Percentiles rank a stretch among this genome's conserved stretches.
Conservation (phyloP, 768 basidiomycete genomes). For the Trametes maxima region DNA sequence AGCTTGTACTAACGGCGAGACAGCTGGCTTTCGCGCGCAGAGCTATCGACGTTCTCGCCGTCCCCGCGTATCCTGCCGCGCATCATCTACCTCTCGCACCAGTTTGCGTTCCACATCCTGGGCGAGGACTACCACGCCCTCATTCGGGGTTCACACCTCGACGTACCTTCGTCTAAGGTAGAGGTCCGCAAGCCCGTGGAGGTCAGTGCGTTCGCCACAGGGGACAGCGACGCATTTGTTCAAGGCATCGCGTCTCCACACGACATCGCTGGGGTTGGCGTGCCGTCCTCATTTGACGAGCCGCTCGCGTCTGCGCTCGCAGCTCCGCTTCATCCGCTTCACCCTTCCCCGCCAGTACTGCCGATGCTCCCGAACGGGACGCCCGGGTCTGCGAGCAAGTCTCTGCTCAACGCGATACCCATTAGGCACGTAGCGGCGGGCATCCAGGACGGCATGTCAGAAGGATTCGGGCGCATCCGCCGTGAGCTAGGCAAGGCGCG, state of each 20-base stretch:
- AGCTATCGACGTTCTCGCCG: conserved; percentile 73
- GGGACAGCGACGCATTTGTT: conserved; percentile 51
- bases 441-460: conserved; percentile 57
- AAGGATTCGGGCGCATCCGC: conserved; percentile 59
- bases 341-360: conserved; percentile 47
- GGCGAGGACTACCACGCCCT: conserved; percentile 80
- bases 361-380: conserved; percentile 84
- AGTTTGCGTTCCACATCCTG: conserved; percentile 79
- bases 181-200: conserved; percentile 75
- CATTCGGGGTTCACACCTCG: conserved; percentile 64
- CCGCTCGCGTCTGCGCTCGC: conserved; percentile 76
- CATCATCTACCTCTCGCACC: conserved; percentile 81
- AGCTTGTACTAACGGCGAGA: conserved; percentile 14
- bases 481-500: conserved; percentile 57
- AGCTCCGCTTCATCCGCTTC: conserved; percentile 55
- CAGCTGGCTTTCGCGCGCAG: conserved; percentile 78
- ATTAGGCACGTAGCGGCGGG: conserved; percentile 55
- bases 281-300: conserved; percentile 71
- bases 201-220: conserved; percentile 53
- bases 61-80: conserved; percentile 65
- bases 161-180: conserved; percentile 58
- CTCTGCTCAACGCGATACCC: conserved; percentile 51
- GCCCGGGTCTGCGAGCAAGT: conserved; percentile 42
- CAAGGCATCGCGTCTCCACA: conserved; percentile 50
- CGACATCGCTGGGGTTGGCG: conserved; percentile 32